These are phyloP conservation scores for Phlebiopsis flavidoalba DNA, from an alignment of 768 basidiomycete species.

Conservation along the genomic window DNA sequence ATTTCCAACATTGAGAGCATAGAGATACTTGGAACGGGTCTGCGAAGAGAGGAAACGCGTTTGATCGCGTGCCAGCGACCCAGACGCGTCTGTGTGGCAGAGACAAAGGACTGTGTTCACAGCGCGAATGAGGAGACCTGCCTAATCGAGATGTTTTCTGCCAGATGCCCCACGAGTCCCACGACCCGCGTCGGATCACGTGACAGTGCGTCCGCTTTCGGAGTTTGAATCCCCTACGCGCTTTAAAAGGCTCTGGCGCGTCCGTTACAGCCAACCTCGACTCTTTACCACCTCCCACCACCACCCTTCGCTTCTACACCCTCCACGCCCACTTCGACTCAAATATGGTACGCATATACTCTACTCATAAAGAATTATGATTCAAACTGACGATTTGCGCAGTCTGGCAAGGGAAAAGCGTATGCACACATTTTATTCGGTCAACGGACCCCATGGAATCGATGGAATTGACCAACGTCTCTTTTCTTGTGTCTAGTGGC, in stretches of 20 bases:
- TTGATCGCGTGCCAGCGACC: no score
- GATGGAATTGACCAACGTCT: background rate
- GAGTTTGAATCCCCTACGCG: constrained; percentile 17
- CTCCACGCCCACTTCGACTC: constrained; percentile 9
- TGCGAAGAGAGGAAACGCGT: no score
- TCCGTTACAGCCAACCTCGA: constrained; percentile 16
- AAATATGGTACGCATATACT: constrained; percentile 30
- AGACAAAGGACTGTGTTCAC: no score
- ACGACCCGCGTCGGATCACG: constrained; percentile 10
- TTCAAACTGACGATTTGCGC: constrained; percentile 14
- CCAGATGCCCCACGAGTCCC: background rate
- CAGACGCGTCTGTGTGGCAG: no score
- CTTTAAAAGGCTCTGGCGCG: constrained; percentile 26
- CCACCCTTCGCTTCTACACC: constrained; percentile 13
- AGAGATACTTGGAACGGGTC: no score
- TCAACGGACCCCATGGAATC: background rate
- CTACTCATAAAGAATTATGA: background rate
- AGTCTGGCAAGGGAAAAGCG: constrained; percentile 58
- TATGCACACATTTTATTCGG: constrained; percentile 22
- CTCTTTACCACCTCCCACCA: constrained; percentile 21
- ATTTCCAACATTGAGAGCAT: no score
- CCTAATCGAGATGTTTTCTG: background rate
- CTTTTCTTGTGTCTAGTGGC: constrained; percentile 28
- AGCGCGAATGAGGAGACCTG: background rate
- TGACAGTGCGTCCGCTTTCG: constrained; percentile 18